Evolutionary conservation across 1,284 basidiomycete species (phyloP).

Genomic region (Rugosomyces carneus): DNA sequence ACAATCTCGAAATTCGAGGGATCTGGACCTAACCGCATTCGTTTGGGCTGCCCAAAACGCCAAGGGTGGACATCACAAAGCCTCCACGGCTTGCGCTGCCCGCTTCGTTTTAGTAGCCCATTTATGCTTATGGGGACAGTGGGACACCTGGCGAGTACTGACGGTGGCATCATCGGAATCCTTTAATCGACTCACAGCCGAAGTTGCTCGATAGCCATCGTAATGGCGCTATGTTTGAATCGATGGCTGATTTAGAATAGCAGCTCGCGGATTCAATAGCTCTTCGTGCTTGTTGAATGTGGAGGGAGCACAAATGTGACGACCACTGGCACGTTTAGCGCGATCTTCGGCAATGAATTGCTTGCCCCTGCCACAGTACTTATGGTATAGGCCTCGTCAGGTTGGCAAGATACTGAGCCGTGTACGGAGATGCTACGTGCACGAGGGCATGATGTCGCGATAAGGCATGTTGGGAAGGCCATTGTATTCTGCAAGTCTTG

Average conservation of each 20-base stretch:
- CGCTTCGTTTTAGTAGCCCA: no score
- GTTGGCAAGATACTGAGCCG: no score
- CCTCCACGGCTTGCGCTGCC: not conserved
- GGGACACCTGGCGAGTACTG: no score
- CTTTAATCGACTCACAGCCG: conserved; percentile 9
- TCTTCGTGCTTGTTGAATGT: conserved; percentile 10
- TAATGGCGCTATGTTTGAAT: not conserved
- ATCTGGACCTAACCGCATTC: no score
- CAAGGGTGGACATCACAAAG: not conserved
- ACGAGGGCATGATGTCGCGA: conserved; percentile 35
- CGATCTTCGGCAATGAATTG: conserved; percentile 35
- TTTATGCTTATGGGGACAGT: not conserved
- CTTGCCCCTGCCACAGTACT: no score
- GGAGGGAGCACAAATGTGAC: conserved; percentile 26
- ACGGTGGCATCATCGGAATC: not conserved
- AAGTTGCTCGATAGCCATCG: conserved; percentile 5
- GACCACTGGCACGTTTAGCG: conserved; percentile 34
- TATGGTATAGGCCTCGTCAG: no score
- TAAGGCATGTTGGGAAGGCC: conserved; percentile 35
- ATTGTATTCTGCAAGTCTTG: conserved; percentile 26
- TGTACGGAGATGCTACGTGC: conserved; percentile 31
- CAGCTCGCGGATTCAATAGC: conserved; percentile 10
- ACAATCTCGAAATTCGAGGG: no score
- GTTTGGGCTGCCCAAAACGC: not conserved
- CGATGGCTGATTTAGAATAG: not conserved